phyloP scores from a whole-genome alignment of 768 basidiomycete species.

The Suillus discolor region DNA sequence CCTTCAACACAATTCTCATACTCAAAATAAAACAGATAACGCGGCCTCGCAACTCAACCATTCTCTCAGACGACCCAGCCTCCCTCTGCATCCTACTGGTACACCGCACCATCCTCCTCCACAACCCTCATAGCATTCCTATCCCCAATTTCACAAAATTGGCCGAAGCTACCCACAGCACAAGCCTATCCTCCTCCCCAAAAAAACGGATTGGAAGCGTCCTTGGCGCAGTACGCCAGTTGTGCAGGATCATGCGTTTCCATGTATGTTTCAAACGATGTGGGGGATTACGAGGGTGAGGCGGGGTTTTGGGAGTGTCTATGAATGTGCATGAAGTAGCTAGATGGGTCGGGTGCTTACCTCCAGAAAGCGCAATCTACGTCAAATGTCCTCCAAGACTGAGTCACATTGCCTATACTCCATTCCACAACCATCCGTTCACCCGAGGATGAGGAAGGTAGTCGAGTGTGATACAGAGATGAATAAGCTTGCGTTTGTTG shows the following conservation, averaged over 20 bases:
- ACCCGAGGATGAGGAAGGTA: conserved; percentile 69
- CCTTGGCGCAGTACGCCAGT: conserved; percentile 41
- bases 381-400: conserved; percentile 83
- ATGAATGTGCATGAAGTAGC: neutral
- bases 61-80: conserved; percentile 34
- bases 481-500: neutral
- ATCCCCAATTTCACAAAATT: conserved; percentile 21
- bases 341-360: conserved; percentile 24
- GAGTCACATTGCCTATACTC: conserved; percentile 67
- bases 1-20: too few species aligned
- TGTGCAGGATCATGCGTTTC: conserved; percentile 45
- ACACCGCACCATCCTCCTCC: conserved; percentile 42
- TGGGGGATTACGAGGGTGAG: conserved; percentile 48
- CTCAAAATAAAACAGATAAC: too few species aligned
- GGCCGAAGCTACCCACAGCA: conserved; percentile 59
- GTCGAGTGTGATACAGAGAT: conserved; percentile 47
- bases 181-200: conserved; percentile 62
- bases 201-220: conserved; percentile 55
- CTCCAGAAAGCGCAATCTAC: conserved; percentile 66
- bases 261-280: conserved; percentile 50
- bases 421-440: conserved; percentile 66
- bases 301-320: conserved; percentile 40
- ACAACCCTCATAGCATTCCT: too few species aligned
- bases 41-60: conserved; percentile 9
- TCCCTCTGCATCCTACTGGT: conserved; percentile 61